These are phyloP conservation scores for Holtermannia corniformis DNA, from an alignment of 768 basidiomycete genomes.

Conservation along the genomic window DNA sequence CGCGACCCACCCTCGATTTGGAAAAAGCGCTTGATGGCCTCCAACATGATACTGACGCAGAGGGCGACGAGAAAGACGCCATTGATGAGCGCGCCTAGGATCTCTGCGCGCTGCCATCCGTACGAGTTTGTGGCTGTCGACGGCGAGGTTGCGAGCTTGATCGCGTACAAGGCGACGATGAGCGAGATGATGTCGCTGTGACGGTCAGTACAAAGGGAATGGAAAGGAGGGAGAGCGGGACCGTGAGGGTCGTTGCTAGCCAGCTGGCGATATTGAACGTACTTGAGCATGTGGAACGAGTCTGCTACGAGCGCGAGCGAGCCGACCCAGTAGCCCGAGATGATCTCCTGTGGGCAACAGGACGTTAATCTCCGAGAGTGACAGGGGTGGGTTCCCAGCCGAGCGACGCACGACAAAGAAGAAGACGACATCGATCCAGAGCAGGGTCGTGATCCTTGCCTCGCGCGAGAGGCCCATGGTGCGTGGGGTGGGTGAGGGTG, in stretches of 20 bases:
- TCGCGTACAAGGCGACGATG: constrained; percentile 88
- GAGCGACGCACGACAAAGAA: constrained; percentile 59
- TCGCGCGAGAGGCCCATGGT: constrained; percentile 30
- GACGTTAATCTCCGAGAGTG: not conserved
- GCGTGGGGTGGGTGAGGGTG: not conserved
- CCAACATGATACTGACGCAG: constrained; percentile 89
- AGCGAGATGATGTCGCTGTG: constrained; percentile 91
- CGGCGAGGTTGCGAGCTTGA: constrained; percentile 48
- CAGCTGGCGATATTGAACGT: too few relatives aligned
- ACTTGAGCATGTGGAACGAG: constrained; percentile 99
- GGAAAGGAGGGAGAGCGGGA: constrained; percentile 10
- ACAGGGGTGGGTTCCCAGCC: constrained; percentile 62
- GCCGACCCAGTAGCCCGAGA: constrained; percentile 81
- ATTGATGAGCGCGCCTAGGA: constrained; percentile 87
- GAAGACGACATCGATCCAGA: constrained; percentile 65
- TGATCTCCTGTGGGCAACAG: constrained; percentile 20
- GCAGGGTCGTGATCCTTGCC: constrained; percentile 49
- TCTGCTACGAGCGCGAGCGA: constrained; percentile 92
- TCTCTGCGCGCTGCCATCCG: constrained; percentile 98
- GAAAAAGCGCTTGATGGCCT: constrained; percentile 86
- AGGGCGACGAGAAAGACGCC: constrained; percentile 94
- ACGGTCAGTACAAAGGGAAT: constrained; percentile 9
- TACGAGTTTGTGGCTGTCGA: constrained; percentile 69
- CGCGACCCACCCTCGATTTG: constrained; percentile 56
- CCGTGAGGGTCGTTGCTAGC: too few relatives aligned